phyloP scores from a whole-genome alignment of 805 yeast species.

The Phaffomyces opuntiae region DNA sequence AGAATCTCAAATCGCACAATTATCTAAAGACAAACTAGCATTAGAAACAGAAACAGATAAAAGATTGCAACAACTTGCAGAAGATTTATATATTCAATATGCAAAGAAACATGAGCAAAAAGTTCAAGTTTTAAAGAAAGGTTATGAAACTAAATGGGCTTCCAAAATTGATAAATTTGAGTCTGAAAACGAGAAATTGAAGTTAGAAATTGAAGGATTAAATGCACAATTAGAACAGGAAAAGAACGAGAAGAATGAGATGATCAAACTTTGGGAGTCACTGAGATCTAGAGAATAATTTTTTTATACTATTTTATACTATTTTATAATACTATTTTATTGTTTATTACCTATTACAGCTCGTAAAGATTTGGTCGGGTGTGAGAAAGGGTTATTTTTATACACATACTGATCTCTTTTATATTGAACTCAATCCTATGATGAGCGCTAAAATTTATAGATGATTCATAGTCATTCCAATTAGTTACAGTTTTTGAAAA shows the following conservation, averaged over 20 bases:
- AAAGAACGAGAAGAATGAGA: conserved; percentile 49
- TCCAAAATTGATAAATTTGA: conserved; percentile 35
- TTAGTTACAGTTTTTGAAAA: too few species aligned
- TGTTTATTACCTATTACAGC: too few species aligned
- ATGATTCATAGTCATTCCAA: too few species aligned
- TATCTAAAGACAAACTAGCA: conserved; percentile 27
- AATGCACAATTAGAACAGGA: conserved; percentile 43
- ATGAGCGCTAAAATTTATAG: too few species aligned
- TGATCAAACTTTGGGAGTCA: conserved; percentile 44
- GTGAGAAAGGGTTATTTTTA: too few species aligned
- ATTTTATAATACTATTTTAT: too few species aligned
- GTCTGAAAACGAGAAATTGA: conserved; percentile 37
- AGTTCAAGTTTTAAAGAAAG: conserved; percentile 52
- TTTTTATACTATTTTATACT: too few species aligned
- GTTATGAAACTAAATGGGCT: conserved; percentile 48
- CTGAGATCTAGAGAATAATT: conserved; percentile 5
- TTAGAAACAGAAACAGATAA: conserved; percentile 45
- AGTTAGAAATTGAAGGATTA: conserved; percentile 46
- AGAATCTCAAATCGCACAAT: conserved; percentile 21
- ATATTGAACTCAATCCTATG: too few species aligned
- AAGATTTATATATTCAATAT: conserved; percentile 65
- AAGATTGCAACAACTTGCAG: conserved; percentile 55
- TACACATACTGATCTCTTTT: too few species aligned
- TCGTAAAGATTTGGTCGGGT: too few species aligned
- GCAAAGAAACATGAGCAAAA: conserved; percentile 72